Conservation (phyloP, 2,329 filamentous ascomycete genomes). For the Penicillium italicum region DNA sequence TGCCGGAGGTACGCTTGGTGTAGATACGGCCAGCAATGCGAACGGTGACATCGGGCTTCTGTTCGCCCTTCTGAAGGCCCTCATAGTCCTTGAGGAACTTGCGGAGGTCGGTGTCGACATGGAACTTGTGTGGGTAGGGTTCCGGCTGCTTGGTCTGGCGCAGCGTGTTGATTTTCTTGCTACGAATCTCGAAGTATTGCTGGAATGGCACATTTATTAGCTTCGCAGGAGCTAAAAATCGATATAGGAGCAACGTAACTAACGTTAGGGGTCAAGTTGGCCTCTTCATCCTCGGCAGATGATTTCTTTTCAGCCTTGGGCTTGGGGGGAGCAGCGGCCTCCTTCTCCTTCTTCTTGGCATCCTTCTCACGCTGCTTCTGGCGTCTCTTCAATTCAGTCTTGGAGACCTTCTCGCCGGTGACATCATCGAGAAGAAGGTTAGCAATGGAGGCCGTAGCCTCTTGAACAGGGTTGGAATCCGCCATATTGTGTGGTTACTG, state of each 20-base stretch:
- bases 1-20: conserved; percentile 75
- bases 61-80: conserved; percentile 79
- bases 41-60: conserved; percentile 69
- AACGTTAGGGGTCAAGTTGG: conserved; percentile 70
- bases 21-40: conserved; percentile 83
- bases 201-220: conserved; percentile 32
- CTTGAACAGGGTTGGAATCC: conserved; percentile 41
- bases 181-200: conserved; percentile 97
- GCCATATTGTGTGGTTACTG: conserved; percentile 33
- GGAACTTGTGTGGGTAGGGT: conserved; percentile 92
- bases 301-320: conserved; percentile 60
- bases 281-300: conserved; percentile 61
- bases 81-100: conserved; percentile 76
- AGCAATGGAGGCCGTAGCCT: conserved; percentile 52
- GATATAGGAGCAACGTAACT: conserved; percentile 26
- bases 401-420: conserved; percentile 82
- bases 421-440: conserved; percentile 87
- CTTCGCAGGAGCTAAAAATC: neutral
- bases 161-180: conserved; percentile 72
- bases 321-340: conserved; percentile 61
- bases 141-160: conserved; percentile 70
- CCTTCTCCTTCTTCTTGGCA: conserved; percentile 84
- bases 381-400: conserved; percentile 89
- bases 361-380: conserved; percentile 87
- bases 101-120: conserved; percentile 75